Conservation (phyloP, 2,329 filamentous ascomycete species). For the Alternaria atra region DNA sequence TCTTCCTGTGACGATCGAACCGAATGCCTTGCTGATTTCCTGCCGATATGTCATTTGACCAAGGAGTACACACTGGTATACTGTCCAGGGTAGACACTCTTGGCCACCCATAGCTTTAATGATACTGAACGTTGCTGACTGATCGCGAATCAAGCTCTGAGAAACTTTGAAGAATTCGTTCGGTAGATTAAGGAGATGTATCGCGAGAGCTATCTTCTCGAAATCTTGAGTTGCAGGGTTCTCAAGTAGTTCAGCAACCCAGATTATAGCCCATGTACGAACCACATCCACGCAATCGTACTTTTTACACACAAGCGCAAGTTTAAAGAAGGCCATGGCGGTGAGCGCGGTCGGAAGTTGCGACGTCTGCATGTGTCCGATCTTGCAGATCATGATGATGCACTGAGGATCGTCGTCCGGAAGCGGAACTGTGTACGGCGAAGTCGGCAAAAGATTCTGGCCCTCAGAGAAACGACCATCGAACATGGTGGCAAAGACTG, state of each 20-base stretch:
- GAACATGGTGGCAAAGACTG: no score
- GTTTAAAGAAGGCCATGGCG: conserved; percentile 22
- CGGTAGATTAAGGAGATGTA: conserved; percentile 20
- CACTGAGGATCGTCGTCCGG: conserved; percentile 17
- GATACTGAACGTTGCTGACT: no score
- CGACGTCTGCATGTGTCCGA: conserved; percentile 16
- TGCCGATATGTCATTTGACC: not conserved
- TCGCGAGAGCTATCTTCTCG: conserved; percentile 5
- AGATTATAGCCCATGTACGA: conserved; percentile 19
- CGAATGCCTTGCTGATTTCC: not conserved
- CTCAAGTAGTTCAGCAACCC: conserved; percentile 2
- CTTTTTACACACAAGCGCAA: conserved; percentile 36
- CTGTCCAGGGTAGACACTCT: not conserved
- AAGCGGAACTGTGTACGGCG: conserved; percentile 3
- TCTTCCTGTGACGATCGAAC: not conserved
- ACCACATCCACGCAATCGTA: conserved; percentile 31
- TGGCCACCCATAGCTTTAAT: not conserved
- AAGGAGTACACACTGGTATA: not conserved
- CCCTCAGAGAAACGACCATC: no score
- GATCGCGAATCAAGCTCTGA: no score
- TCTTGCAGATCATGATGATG: not conserved
- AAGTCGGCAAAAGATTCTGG: no score
- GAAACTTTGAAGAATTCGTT: conserved; percentile 7
- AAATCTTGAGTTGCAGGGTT: not conserved
- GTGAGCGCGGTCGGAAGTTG: conserved; percentile 15